Evolutionary conservation across 768 basidiomycete species (phyloP).

Genomic region (Amanita brunnescens): DNA sequence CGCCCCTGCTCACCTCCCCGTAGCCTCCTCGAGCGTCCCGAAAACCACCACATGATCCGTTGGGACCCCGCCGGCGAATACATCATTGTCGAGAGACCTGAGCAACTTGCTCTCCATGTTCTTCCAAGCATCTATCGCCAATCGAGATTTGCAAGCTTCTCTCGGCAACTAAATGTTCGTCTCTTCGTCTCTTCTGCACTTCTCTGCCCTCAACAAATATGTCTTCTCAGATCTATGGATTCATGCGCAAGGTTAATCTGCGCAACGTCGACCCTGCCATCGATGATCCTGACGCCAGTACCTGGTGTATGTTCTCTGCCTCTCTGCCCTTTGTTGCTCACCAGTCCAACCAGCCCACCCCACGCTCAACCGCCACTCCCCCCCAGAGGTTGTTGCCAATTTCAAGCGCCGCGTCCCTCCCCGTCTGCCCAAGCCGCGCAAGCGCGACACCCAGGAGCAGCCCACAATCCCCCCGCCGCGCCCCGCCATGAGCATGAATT

Average conservation of each 20-base stretch:
- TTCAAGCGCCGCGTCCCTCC: conserved; percentile 95
- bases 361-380: conserved; percentile 84
- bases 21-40: conserved; percentile 80
- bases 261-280: conserved; percentile 93
- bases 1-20: too few relatives aligned
- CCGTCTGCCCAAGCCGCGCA: conserved; percentile 80
- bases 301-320: conserved; percentile 70
- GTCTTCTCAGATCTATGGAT: conserved; percentile 80
- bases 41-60: conserved; percentile 95
- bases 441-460: conserved; percentile 66
- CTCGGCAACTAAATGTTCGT: conserved; percentile 90
- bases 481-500: conserved; percentile 63
- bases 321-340: neutral
- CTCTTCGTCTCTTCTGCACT: conserved; percentile 22
- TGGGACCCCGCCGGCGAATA: conserved; percentile 92
- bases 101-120: conserved; percentile 89
- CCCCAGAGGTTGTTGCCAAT: conserved; percentile 83
- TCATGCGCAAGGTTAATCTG: conserved; percentile 96
- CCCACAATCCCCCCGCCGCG: conserved; percentile 67
- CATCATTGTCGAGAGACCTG: conserved; percentile 91
- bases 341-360: conserved; percentile 59
- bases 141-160: conserved; percentile 96
- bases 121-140: conserved; percentile 92
- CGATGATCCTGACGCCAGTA: conserved; percentile 92
- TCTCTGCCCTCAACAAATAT: conserved; percentile 18